Conservation (phyloP, 192 early-diverging fungal genomes). For the Coemansia sp. region DNA sequence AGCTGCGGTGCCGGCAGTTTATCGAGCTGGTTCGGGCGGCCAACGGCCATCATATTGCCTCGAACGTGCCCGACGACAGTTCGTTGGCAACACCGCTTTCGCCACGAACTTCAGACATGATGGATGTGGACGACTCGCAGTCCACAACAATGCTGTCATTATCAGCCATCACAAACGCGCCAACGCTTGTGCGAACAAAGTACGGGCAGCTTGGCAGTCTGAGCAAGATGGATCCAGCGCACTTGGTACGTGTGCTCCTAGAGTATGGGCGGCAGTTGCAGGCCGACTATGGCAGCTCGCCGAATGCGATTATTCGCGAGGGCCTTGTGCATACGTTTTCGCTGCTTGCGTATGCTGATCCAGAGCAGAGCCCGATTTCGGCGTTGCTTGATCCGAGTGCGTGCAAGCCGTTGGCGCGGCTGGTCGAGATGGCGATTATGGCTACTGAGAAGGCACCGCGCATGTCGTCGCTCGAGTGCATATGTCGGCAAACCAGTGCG, state of each 20-base stretch:
- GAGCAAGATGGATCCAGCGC: conserved; percentile 27
- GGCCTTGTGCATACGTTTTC: conserved; percentile 66
- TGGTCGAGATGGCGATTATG: conserved; percentile 70
- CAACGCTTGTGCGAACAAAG: conserved; percentile 9
- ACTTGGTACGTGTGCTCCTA: conserved; percentile 48
- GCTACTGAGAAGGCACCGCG: conserved; percentile 60
- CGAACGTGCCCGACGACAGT: conserved; percentile 39
- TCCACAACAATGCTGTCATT: conserved; percentile 32
- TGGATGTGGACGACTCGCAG: conserved; percentile 57
- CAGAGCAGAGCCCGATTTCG: conserved; percentile 52
- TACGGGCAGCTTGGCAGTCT: conserved; percentile 36
- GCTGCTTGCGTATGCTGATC: conserved; percentile 69
- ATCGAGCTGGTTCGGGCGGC: conserved; percentile 74
- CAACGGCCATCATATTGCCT: conserved; percentile 33
- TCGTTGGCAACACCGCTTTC: conserved; percentile 22
- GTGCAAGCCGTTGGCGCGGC: conserved; percentile 62
- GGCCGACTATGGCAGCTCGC: conserved; percentile 54
- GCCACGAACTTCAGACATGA: conserved; percentile 26
- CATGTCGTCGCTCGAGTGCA: conserved; percentile 60
- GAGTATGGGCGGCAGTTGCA: conserved; percentile 61
- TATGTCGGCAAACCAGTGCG: conserved; percentile 34
- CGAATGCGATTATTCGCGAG: conserved; percentile 45
- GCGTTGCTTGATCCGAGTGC: conserved; percentile 57
- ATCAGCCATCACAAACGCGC: conserved; percentile 40
- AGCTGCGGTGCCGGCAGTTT: conserved; percentile 81